Evolutionary conservation across 805 yeast genomes (phyloP).

Genomic region (Kuraishia hungarica): DNA sequence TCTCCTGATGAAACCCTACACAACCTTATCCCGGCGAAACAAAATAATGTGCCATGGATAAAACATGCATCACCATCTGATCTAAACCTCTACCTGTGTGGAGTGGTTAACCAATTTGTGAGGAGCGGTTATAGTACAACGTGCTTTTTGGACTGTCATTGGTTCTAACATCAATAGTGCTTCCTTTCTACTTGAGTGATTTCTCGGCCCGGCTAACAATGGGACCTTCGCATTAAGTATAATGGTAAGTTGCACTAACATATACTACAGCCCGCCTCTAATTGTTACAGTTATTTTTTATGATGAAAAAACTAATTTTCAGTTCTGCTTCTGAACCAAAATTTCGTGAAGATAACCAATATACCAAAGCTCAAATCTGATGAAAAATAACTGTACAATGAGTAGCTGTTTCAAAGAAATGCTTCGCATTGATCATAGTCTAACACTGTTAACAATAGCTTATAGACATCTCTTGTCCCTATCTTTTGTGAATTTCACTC

Average conservation of each 20-base stretch:
- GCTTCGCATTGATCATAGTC: neutral
- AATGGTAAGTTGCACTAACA: neutral
- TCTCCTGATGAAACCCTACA: neutral
- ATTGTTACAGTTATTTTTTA: constrained; percentile 14
- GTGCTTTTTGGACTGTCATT: neutral
- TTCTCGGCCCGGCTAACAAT: too few species aligned
- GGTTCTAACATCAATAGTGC: neutral
- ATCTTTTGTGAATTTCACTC: neutral
- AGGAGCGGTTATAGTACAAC: neutral
- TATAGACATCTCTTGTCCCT: neutral
- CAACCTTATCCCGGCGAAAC: constrained; percentile 6
- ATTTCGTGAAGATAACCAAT: constrained; percentile 62
- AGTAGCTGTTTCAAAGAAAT: neutral
- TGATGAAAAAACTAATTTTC: constrained; percentile 64
- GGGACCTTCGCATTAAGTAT: too few species aligned
- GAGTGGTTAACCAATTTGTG: neutral
- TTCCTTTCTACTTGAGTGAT: too few species aligned
- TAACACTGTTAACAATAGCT: neutral
- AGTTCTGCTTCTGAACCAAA: constrained; percentile 96
- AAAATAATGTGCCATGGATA: constrained; percentile 67
- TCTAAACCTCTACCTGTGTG: constrained; percentile 5
- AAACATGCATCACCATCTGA: constrained; percentile 99
- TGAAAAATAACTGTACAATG: neutral
- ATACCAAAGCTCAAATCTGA: constrained; percentile 52
- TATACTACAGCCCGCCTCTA: neutral